phyloP scores from a whole-genome alignment of 2,329 filamentous ascomycete species.

The Colletotrichum graminicola region DNA sequence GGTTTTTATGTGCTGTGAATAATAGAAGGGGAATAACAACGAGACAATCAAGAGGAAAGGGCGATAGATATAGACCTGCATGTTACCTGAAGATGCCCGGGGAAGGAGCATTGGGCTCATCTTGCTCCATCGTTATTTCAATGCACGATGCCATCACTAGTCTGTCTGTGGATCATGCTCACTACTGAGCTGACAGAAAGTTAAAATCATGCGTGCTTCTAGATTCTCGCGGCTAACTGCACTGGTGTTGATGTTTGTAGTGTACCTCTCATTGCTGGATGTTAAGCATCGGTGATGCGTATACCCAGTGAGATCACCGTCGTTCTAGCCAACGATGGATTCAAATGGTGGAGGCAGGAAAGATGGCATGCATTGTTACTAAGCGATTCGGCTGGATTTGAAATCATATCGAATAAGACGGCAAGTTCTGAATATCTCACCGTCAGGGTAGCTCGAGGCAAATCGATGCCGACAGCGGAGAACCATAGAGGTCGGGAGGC shows the following conservation, averaged over 20 bases:
- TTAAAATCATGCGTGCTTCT: neutral
- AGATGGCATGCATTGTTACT: neutral
- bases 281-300: no score
- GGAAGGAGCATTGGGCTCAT: no score
- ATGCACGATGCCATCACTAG: neutral
- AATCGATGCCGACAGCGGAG: neutral
- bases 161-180: neutral
- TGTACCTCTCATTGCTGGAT: neutral
- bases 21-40: neutral
- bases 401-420: no score
- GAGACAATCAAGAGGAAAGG: neutral
- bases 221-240: neutral
- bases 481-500: neutral
- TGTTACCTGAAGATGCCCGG: neutral
- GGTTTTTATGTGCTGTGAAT: no score
- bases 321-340: neutral
- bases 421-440: neutral
- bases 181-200: neutral
- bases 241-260: no score
- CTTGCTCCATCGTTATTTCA: neutral
- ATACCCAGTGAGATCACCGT: neutral
- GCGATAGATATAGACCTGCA: neutral
- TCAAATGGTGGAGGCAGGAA: neutral
- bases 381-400: no score
- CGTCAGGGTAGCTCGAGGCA: neutral